Conservation (phyloP, 208 protist genomes). For the Acanthamoeba healyi region DNA sequence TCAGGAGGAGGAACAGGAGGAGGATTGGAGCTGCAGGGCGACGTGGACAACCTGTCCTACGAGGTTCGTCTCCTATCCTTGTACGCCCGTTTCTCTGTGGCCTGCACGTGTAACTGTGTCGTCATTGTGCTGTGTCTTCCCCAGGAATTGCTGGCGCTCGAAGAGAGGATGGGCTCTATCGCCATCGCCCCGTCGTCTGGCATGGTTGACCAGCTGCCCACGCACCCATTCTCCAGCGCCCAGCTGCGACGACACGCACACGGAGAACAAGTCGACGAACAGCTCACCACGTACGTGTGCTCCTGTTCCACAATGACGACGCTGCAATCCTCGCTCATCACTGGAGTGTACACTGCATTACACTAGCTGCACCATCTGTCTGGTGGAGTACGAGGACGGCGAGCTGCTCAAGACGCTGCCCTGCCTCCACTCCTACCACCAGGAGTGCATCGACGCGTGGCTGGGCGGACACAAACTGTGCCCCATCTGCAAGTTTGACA, state of each 20-base stretch:
- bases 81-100: too few species aligned
- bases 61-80: background rate
- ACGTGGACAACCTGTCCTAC: background rate
- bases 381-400: slow-evolving; percentile 60
- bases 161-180: slow-evolving; percentile 5
- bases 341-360: background rate
- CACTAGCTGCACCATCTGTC: slow-evolving; percentile 35
- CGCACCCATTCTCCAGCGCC: background rate
- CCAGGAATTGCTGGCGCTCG: slow-evolving; percentile 15
- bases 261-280: background rate
- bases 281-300: background rate
- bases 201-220: background rate
- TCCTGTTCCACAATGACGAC: background rate
- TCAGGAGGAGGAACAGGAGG: background rate
- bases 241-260: background rate
- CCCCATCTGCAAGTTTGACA: slow-evolving; percentile 46
- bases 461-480: background rate
- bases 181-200: background rate
- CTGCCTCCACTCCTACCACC: slow-evolving; percentile 50
- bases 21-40: too few species aligned
- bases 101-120: too few species aligned
- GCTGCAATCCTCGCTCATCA: background rate
- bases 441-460: slow-evolving; percentile 63
- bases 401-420: slow-evolving; percentile 38
- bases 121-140: too few species aligned